These are phyloP conservation scores for Kandelia obovata DNA, from an alignment of 345 rosid genomes.

Conservation along the genomic window DNA sequence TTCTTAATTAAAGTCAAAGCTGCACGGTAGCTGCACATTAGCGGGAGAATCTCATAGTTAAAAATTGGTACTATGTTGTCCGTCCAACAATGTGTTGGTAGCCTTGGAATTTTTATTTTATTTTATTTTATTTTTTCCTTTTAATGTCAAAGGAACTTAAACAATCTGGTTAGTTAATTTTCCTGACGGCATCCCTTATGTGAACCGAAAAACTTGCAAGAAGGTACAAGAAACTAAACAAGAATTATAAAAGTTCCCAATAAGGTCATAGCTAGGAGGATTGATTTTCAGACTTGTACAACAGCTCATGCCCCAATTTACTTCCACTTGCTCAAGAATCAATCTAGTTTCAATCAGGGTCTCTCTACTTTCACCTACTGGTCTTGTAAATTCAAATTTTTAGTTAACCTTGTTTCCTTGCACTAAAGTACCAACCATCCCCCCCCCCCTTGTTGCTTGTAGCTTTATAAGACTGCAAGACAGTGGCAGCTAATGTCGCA, in stretches of 20 bases:
- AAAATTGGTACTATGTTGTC: not conserved
- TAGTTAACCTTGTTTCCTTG: conserved; percentile 27
- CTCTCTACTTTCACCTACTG: conserved; percentile 32
- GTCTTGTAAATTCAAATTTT: conserved; percentile 33
- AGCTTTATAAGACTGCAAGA: conserved; percentile 8
- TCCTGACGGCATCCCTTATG: not conserved
- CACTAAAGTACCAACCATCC: conserved; percentile 21
- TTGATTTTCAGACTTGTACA: conserved; percentile 14
- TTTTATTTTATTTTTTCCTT: not conserved
- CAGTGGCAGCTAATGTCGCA: conserved; percentile 23
- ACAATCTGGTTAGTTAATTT: not conserved
- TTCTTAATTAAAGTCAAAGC: conserved; percentile 20
- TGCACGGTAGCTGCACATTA: conserved; percentile 26
- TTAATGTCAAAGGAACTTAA: conserved; percentile 5
- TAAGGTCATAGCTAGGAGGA: conserved; percentile 11
- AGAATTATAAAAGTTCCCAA: not conserved
- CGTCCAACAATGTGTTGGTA: not conserved
- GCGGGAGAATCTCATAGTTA: conserved; percentile 27
- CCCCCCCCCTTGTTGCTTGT: conserved; percentile 4
- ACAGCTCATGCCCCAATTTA: conserved; percentile 19
- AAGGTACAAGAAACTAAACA: conserved; percentile 25
- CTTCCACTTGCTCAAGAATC: conserved; percentile 20
- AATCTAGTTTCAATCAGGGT: conserved; percentile 4
- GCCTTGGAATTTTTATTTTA: too few species aligned
- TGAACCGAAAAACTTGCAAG: conserved; percentile 7